Percentiles rank a stretch among this genome's conserved stretches.
These are phyloP conservation scores for Curvularia sp. DNA, from an alignment of 2,329 filamentous ascomycete genomes.

Conservation along the genomic window DNA sequence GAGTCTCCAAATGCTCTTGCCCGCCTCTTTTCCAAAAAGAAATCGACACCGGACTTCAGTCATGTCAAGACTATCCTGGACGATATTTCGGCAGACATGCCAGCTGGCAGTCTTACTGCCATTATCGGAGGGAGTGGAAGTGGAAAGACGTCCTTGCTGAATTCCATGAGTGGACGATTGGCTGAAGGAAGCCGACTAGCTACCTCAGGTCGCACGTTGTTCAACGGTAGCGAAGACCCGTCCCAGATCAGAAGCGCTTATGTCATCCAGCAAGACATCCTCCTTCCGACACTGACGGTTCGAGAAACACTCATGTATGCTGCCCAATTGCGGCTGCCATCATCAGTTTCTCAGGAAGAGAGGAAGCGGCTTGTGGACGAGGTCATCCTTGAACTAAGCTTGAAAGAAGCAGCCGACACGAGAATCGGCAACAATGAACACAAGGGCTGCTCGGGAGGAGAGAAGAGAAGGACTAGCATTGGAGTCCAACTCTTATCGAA, in stretches of 20 bases:
- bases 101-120: slow-evolving; percentile 72
- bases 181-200: slow-evolving; percentile 61
- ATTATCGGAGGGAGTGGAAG: slow-evolving; percentile 78
- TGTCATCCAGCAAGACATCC: slow-evolving; percentile 78
- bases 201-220: slow-evolving; percentile 63
- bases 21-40: slow-evolving; percentile 38
- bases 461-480: slow-evolving; percentile 78
- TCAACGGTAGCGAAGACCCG: slow-evolving; percentile 64
- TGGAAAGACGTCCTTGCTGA: slow-evolving; percentile 67
- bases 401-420: slow-evolving; percentile 80
- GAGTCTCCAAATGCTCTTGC: slow-evolving; percentile 56
- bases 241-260: slow-evolving; percentile 67
- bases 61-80: slow-evolving; percentile 63
- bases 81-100: slow-evolving; percentile 68
- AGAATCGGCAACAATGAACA: slow-evolving; percentile 74
- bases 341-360: slow-evolving; percentile 65
- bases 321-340: slow-evolving; percentile 72
- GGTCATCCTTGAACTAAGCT: slow-evolving; percentile 75
- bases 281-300: slow-evolving; percentile 76
- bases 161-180: slow-evolving; percentile 73
- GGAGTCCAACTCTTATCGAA: slow-evolving; percentile 81
- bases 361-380: slow-evolving; percentile 72
- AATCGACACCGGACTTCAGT: slow-evolving; percentile 24
- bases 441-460: slow-evolving; percentile 78
- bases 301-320: slow-evolving; percentile 77